These are phyloP conservation scores for Coniochaeta sp. DNA, from an alignment of 2,329 filamentous ascomycete genomes.

Conservation along the genomic window DNA sequence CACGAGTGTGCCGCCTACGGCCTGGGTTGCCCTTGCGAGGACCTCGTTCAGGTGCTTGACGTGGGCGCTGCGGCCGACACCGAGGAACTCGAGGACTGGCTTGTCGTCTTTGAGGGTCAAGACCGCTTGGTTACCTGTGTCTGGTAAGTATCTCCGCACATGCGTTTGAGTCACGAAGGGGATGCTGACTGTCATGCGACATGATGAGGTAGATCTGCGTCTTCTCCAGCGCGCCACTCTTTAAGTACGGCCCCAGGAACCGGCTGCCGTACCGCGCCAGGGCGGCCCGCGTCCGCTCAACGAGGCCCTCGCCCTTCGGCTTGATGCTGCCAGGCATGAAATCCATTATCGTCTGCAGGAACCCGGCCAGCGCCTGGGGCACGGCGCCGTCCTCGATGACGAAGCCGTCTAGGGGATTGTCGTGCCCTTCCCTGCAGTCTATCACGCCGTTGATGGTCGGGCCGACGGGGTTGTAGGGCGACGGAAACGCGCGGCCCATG, in stretches of 20 bases:
- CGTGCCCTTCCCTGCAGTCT: slow-evolving; percentile 44
- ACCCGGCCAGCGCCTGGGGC: slow-evolving; percentile 46
- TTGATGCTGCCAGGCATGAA: slow-evolving; percentile 39
- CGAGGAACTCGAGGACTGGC: slow-evolving; percentile 51
- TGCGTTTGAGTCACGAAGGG: slow-evolving; percentile 16
- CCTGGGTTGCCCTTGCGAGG: slow-evolving; percentile 46
- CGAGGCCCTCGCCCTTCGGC: slow-evolving; percentile 28
- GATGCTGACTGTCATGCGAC: slow-evolving; percentile 48
- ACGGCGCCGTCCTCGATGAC: slow-evolving; percentile 59
- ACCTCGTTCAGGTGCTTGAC: slow-evolving; percentile 45
- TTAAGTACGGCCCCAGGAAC: slow-evolving; percentile 52
- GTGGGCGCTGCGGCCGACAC: slow-evolving; percentile 48
- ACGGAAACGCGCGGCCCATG: slow-evolving; percentile 43
- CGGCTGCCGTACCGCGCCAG: slow-evolving; percentile 43
- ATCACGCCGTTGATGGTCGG: slow-evolving; percentile 59
- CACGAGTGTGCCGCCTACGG: slow-evolving; percentile 53
- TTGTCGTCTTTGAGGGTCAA: slow-evolving; percentile 53
- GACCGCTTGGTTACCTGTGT: slow-evolving; percentile 49
- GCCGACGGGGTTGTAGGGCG: slow-evolving; percentile 45
- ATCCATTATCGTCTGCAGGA: slow-evolving; percentile 52
- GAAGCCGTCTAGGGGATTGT: slow-evolving; percentile 53
- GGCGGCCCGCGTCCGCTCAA: slow-evolving; percentile 35
- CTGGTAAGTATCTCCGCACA: slow-evolving; percentile 10
- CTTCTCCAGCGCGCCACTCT: slow-evolving; percentile 47
- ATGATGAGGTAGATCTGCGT: slow-evolving; percentile 61